Evolutionary conservation across 2,329 filamentous ascomycete species (phyloP).

Genomic region (Mycosphaerelloides madeirae): DNA sequence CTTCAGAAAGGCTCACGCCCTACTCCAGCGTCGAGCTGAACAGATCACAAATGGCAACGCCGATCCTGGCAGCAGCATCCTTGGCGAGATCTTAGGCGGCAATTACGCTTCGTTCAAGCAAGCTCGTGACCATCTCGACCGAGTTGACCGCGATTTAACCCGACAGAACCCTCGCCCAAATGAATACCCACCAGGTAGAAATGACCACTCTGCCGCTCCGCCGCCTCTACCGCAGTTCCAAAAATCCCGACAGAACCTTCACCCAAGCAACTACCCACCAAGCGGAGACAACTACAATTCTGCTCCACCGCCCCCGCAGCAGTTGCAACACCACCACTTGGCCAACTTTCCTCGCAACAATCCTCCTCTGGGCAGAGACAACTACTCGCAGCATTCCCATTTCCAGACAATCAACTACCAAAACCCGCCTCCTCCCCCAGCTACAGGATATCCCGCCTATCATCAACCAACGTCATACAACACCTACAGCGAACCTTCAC

Average conservation of each 20-base stretch:
- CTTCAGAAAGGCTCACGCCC: constrained; percentile 62
- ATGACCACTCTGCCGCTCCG: too few relatives aligned
- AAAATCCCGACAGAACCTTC: neutral
- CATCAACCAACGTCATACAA: too few relatives aligned
- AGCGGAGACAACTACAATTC: neutral
- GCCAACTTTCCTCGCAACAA: too few relatives aligned
- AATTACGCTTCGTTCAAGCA: constrained; percentile 70
- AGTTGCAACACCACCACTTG: neutral
- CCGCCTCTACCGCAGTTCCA: neutral
- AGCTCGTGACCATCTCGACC: constrained; percentile 51
- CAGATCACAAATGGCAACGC: constrained; percentile 38
- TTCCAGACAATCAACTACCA: too few relatives aligned
- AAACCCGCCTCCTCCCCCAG: too few relatives aligned
- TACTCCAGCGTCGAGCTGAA: constrained; percentile 48
- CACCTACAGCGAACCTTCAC: too few relatives aligned
- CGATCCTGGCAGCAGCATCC: constrained; percentile 50
- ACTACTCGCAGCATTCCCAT: too few relatives aligned
- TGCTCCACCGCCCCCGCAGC: neutral
- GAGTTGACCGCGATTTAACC: neutral
- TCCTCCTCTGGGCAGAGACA: neutral
- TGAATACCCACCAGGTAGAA: neutral
- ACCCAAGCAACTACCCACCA: neutral
- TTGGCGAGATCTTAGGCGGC: constrained; percentile 68
- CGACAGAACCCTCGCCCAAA: neutral
- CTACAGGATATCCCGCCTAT: too few relatives aligned